phyloP scores from a whole-genome alignment of 805 yeast species.

The Candida xiaguanensis region DNA sequence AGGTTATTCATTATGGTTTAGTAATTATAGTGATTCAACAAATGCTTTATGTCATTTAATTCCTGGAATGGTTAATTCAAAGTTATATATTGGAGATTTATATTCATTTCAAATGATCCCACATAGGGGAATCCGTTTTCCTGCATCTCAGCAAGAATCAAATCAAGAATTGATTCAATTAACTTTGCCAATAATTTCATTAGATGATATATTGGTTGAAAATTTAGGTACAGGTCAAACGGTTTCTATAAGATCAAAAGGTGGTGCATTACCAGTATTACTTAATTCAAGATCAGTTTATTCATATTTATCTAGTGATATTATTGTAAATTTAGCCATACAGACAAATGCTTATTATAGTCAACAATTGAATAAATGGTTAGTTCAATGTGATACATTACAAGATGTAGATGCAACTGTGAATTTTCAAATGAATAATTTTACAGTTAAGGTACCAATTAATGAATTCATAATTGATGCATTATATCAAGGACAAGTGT shows the following conservation, averaged over 20 bases:
- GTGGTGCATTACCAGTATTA: constrained; percentile 46
- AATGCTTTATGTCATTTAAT: constrained; percentile 35
- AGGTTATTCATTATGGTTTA: constrained; percentile 34
- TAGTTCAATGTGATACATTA: constrained; percentile 54
- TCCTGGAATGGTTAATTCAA: constrained; percentile 57
- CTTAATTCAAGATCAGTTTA: constrained; percentile 53
- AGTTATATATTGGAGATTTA: constrained; percentile 44
- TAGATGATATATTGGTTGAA: constrained; percentile 21
- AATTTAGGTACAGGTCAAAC: constrained; percentile 34
- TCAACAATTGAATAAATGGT: constrained; percentile 47
- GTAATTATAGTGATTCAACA: constrained; percentile 11
- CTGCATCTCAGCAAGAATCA: constrained; percentile 15
- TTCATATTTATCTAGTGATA: constrained; percentile 51
- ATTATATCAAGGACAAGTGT: constrained; percentile 25
- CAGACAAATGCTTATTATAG: constrained; percentile 67
- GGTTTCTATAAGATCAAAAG: constrained; percentile 27
- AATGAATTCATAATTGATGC: constrained; percentile 43
- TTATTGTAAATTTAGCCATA: constrained; percentile 59
- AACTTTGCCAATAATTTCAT: constrained; percentile 26
- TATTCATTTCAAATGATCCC: constrained; percentile 50
- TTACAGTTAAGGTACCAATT: constrained; percentile 49
- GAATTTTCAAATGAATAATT: constrained; percentile 50
- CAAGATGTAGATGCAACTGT: constrained; percentile 47
- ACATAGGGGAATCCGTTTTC: constrained; percentile 44
- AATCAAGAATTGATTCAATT: constrained; percentile 13